Base-by-base conservation (phyloP, 768 basidiomycete species). In the Amanita fuliginea region DNA sequence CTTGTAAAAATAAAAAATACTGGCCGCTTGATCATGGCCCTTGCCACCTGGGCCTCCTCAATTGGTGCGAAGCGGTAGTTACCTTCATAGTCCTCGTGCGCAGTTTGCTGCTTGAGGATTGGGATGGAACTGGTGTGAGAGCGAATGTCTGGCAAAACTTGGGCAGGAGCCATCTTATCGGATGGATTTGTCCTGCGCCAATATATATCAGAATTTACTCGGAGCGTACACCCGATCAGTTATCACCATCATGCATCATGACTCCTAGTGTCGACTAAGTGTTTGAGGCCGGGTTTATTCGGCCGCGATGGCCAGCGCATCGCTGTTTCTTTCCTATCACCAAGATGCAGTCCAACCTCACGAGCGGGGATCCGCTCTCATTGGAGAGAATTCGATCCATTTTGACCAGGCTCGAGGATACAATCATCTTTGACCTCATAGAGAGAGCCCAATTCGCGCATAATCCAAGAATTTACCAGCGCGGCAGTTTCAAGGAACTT, bases 371-470 rank as follows among this genome's bases (percentile, higher is more conserved):
- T 61, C 89, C 93, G 1, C 76, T 97, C 11, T 87, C 85, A 16
- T 71, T 95, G n/a, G 86, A 92, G 42, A 74, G 80, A 53, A 98
- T 99, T 58, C 75, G 96, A 50, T 80, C 81, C 18, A 86, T 93
- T 42, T 73, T 99, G 13, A 81, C 75, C 54, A 78, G 96, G 22
- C 79, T 99, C 19, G 96, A 99, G 62, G 96, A 99, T 58, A 99
- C 95, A 18, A 98, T 99, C 71, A 98, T 98, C 65, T 99, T 99
- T 64, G 83, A 79, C 44, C 76, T 98, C 50, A 99, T 99, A 59
- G 96, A 99, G 64, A 80, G 96, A 14, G 95, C 94, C 0, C 95
- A 98, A 62, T 99, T 97, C 60, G 91, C 91, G 0, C 85, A 90
- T 62, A 97, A 98, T 61, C 81, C 86, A 18, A 78, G 75, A 53